Evolutionary conservation across 2,329 filamentous ascomycete genomes (phyloP).

Genomic region (Xylariaceae sp.): DNA sequence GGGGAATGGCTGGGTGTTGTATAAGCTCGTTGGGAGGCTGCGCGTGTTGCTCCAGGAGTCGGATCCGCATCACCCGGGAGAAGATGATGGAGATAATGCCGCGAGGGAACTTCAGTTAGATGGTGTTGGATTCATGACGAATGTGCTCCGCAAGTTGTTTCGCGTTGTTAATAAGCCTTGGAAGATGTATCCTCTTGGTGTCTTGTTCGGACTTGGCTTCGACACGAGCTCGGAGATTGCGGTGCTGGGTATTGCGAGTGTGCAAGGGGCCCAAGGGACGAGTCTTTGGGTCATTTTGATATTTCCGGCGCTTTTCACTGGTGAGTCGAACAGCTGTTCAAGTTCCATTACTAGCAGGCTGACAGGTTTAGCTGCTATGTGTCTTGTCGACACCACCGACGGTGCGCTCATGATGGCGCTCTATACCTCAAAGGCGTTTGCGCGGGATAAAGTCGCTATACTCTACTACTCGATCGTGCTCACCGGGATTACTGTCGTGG

Average conservation of each 20-base stretch:
- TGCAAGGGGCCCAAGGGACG: slow-evolving; percentile 82
- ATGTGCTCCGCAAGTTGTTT: slow-evolving; percentile 72
- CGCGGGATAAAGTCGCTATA: slow-evolving; percentile 81
- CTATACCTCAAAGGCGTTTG: slow-evolving; percentile 77
- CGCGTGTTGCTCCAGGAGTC: slow-evolving; percentile 52
- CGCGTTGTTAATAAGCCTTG: slow-evolving; percentile 71
- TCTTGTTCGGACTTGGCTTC: slow-evolving; percentile 89
- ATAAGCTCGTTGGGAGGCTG: slow-evolving; percentile 70
- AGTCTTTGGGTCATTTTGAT: slow-evolving; percentile 92
- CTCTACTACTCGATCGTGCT: slow-evolving; percentile 91
- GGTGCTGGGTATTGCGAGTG: slow-evolving; percentile 81
- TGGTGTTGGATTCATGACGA: slow-evolving; percentile 72
- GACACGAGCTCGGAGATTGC: slow-evolving; percentile 95
- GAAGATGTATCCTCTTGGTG: slow-evolving; percentile 64
- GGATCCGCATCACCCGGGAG: slow-evolving; percentile 30
- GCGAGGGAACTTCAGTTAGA: slow-evolving; percentile 64
- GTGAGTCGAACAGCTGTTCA: slow-evolving; percentile 40
- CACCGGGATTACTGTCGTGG: slow-evolving; percentile 77
- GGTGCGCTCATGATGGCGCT: slow-evolving; percentile 93
- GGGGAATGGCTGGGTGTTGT: slow-evolving; percentile 84
- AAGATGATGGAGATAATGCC: slow-evolving; percentile 12
- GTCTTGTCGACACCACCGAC: slow-evolving; percentile 86
- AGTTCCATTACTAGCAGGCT: too few relatives aligned
- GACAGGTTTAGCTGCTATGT: slow-evolving; percentile 72
- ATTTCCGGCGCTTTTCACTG: slow-evolving; percentile 85